Conservation (phyloP, 768 basidiomycete genomes). For the Asterophora parasitica region DNA sequence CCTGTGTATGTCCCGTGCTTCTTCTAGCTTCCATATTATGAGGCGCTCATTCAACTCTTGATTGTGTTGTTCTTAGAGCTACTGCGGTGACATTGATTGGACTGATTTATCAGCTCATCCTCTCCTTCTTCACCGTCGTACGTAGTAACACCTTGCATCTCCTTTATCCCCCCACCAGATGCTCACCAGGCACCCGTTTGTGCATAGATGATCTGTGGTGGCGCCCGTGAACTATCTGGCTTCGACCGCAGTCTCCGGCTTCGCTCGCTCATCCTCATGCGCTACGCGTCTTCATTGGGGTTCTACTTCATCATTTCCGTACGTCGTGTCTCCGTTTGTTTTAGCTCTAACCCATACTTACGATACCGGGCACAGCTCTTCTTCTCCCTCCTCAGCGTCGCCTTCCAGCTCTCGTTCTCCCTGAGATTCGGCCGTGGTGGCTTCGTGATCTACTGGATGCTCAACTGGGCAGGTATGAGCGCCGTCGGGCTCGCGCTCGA, state of each 20-base stretch:
- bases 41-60: conserved; percentile 13
- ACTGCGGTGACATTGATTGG: conserved; percentile 34
- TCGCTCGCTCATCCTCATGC: conserved; percentile 33
- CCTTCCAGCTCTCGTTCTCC: conserved; percentile 46
- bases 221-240: conserved; percentile 32
- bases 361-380: conserved; percentile 26
- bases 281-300: conserved; percentile 32
- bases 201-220: conserved; percentile 26
- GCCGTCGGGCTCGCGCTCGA: conserved; percentile 48
- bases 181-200: not conserved
- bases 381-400: conserved; percentile 43
- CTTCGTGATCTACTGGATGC: conserved; percentile 53
- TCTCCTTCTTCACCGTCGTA: conserved; percentile 26
- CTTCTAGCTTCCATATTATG: not conserved
- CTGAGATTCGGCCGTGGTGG: conserved; percentile 38
- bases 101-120: conserved; percentile 30
- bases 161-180: not conserved
- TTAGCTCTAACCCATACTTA: not conserved
- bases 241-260: conserved; percentile 35
- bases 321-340: not conserved
- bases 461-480: conserved; percentile 44
- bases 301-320: conserved; percentile 41
- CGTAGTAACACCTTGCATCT: not conserved
- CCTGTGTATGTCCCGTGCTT: conserved; percentile 29
- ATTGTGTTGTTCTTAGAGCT: conserved; percentile 13